A percentile compares a stretch with the other conserved stretches of the same genome.
These are phyloP conservation scores for Trichophyton schoenleinii DNA, from an alignment of 2,329 filamentous ascomycete genomes.

Conservation along the genomic window DNA sequence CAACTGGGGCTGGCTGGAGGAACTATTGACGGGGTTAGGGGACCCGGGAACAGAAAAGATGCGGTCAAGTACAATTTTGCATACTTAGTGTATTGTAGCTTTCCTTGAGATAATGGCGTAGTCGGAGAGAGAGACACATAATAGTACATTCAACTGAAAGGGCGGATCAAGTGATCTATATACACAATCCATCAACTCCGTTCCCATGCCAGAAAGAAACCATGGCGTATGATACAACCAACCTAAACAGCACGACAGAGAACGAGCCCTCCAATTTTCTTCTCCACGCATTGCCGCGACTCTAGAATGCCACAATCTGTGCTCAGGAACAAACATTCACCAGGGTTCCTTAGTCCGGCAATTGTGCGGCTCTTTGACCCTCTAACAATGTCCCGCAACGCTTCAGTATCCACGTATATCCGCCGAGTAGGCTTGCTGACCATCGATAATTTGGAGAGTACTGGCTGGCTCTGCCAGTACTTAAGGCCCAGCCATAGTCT, in stretches of 20 bases:
- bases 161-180: conserved; percentile 4
- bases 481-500: conserved; percentile 83
- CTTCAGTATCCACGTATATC: conserved; percentile 51
- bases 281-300: conserved; percentile 66
- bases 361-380: conserved; percentile 56
- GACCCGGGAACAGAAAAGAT: neutral
- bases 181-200: conserved; percentile 11
- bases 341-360: conserved; percentile 58
- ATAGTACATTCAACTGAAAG: conserved; percentile 4
- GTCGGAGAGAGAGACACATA: neutral
- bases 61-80: neutral
- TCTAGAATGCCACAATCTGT: conserved; percentile 72
- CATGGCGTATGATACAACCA: conserved; percentile 7
- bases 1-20: too few species aligned
- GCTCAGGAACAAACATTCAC: conserved; percentile 69
- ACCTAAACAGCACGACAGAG: conserved; percentile 54
- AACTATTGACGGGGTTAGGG: neutral
- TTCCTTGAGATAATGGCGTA: neutral
- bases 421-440: conserved; percentile 63
- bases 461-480: conserved; percentile 74
- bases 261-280: conserved; percentile 66
- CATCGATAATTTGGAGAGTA: conserved; percentile 53
- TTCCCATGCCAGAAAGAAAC: conserved; percentile 6
- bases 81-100: neutral
- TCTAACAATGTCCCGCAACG: conserved; percentile 53